Conservation (phyloP, 2,329 filamentous ascomycete species). For the Penicillium occitanis region DNA sequence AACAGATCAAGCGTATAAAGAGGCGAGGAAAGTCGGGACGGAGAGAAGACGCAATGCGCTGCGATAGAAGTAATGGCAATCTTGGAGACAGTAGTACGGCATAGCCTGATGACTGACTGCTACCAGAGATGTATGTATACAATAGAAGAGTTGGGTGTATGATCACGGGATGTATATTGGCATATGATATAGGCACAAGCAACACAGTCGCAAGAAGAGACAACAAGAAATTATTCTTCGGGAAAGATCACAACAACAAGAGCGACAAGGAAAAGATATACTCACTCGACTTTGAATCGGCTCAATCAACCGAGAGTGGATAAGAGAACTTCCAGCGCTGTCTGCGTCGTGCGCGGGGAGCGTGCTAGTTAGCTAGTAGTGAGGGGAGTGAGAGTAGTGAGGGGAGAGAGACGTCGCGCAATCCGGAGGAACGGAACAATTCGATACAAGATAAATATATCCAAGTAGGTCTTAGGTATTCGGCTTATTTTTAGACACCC, state of each 20-base stretch:
- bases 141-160: neutral
- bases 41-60: constrained; percentile 83
- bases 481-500: neutral
- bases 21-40: constrained; percentile 74
- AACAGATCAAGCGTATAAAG: constrained; percentile 64
- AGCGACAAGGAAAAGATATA: neutral
- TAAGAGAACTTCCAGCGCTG: neutral
- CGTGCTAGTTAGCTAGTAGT: neutral
- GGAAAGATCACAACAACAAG: neutral
- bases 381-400: neutral
- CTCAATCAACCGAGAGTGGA: neutral
- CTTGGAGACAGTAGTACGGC: constrained; percentile 78
- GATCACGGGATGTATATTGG: neutral
- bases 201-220: neutral
- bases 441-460: neutral
- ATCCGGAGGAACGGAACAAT: constrained; percentile 5
- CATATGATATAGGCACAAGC: constrained; percentile 6
- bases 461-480: neutral
- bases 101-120: constrained; percentile 47
- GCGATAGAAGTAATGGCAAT: constrained; percentile 92
- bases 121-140: neutral
- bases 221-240: neutral
- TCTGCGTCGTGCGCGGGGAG: constrained; percentile 3
- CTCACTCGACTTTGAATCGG: neutral
- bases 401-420: neutral